Base-by-base conservation (phyloP, 345 rosid genomes). In the Anastatica hierochuntica region DNA sequence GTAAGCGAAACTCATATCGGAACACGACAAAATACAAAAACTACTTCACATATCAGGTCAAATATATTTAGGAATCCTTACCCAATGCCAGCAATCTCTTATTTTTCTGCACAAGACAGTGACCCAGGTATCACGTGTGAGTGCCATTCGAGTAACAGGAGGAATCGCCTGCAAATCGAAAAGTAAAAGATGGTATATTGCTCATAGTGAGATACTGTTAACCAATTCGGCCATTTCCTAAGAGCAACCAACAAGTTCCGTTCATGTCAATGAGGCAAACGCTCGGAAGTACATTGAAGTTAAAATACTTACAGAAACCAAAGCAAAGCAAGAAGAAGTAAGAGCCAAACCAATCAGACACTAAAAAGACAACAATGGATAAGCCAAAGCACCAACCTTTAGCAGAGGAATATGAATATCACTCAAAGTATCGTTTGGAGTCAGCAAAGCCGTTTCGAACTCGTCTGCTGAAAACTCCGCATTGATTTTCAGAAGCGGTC, bases 71-170 rank as follows among this genome's bases (percentile, higher is more conserved):
- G 56, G 33, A 59, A 62, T 56, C 27, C 53, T 77, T 85, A 94
- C 99, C 99, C 96, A 85, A 68, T 84, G 95, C 99, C 99, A 94
- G 88, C 97, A 85, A 78, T 94, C 95, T 77, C 95, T 74, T 71
- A 94, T 68, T 72, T 94, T 94, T 80, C 92, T 77, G 83, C 97
- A 85, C 73, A 94, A 72, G 62, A 94, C 92, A 20, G 99, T 94
- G 63, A 94, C 66, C 99, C 99, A 94, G 51, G 97, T 88, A 74
- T 84, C 99, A 15, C 83, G 97, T 38, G 97, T 94, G 46, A 88
- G 97, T 51, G 96, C 89, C 95, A 84, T 79, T 59, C 99, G 77
- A 29, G 94, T 84, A 64, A 83, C 72, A 37, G 97, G 97, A 66
- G 97, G 94, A 49, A 86, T 81, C 34, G 84, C 95, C 97, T 90